Conservation (phyloP, 2,329 filamentous ascomycete genomes). For the Calycina marina region DNA sequence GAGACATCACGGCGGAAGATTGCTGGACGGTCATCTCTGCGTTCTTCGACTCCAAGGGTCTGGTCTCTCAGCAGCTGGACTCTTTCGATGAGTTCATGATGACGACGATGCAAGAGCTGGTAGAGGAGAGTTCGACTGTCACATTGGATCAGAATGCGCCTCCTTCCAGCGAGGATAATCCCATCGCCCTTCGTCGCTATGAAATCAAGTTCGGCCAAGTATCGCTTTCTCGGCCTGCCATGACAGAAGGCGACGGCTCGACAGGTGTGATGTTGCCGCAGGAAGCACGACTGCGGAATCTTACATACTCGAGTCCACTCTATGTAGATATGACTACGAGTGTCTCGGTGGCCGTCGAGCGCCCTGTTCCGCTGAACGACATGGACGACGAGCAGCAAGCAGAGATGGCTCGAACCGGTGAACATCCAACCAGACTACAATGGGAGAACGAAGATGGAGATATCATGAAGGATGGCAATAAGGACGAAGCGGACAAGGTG, state of each 20-base stretch:
- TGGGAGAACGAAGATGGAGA: constrained; percentile 41
- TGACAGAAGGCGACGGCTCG: constrained; percentile 84
- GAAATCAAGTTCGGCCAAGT: constrained; percentile 90
- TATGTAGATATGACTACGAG: constrained; percentile 81
- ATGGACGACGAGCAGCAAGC: constrained; percentile 50
- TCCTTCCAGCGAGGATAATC: constrained; percentile 57
- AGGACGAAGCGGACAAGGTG: constrained; percentile 38
- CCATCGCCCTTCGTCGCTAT: constrained; percentile 78
- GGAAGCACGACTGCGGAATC: constrained; percentile 86
- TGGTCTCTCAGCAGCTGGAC: constrained; percentile 94
- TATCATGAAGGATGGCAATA: constrained; percentile 28
- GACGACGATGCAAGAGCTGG: constrained; percentile 85
- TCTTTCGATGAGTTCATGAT: constrained; percentile 96
- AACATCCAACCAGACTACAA: constrained; percentile 40
- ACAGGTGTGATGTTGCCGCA: constrained; percentile 80
- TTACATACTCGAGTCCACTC: constrained; percentile 87
- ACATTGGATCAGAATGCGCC: constrained; percentile 89
- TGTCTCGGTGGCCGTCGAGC: constrained; percentile 70
- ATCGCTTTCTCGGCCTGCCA: constrained; percentile 75
- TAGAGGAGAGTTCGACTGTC: constrained; percentile 81
- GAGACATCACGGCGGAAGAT: constrained; percentile 82
- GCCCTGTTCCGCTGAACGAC: constrained; percentile 48
- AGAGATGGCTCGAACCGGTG: constrained; percentile 38
- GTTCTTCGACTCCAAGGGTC: constrained; percentile 90
- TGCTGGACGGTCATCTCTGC: constrained; percentile 97